Evolutionary conservation across 352 stramenopile genomes (phyloP).

Genomic region (Thraustotheca clavata): DNA sequence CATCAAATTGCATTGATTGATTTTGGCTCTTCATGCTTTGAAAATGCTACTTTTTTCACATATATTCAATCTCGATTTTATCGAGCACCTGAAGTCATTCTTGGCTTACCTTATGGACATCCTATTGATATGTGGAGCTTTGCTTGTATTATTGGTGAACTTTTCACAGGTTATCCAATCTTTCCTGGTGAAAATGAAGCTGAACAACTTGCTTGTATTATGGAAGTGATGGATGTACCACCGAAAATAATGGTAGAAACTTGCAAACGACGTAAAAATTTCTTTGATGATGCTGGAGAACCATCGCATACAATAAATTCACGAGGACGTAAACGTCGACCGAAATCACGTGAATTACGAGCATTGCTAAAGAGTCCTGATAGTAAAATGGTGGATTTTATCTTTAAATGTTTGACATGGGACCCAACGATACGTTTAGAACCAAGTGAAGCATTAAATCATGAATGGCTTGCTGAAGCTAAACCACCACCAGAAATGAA

Average conservation of each 20-base stretch:
- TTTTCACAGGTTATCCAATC: constrained; percentile 69
- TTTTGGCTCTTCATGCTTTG: constrained; percentile 95
- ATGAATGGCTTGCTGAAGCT: constrained; percentile 42
- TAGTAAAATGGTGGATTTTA: constrained; percentile 44
- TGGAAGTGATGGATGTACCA: constrained; percentile 61
- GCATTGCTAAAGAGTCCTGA: constrained; percentile 39
- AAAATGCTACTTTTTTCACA: constrained; percentile 87
- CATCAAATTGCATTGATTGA: constrained; percentile 95
- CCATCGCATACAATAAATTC: constrained; percentile 55
- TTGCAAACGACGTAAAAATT: constrained; percentile 49
- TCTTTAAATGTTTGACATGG: constrained; percentile 60
- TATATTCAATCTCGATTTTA: constrained; percentile 99
- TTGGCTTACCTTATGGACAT: constrained; percentile 79
- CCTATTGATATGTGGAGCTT: constrained; percentile 89
- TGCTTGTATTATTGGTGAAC: constrained; percentile 77
- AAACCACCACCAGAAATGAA: not conserved
- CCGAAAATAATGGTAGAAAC: constrained; percentile 33
- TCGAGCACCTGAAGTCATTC: constrained; percentile 94
- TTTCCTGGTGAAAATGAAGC: constrained; percentile 79
- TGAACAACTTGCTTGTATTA: constrained; percentile 83
- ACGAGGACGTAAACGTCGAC: constrained; percentile 37
- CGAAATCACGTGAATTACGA: constrained; percentile 32
- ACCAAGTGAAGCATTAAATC: constrained; percentile 39
- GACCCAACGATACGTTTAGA: constrained; percentile 50
- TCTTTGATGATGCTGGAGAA: constrained; percentile 43